phyloP scores from a whole-genome alignment of 2,329 filamentous ascomycete genomes.

The Knufia petricola region DNA sequence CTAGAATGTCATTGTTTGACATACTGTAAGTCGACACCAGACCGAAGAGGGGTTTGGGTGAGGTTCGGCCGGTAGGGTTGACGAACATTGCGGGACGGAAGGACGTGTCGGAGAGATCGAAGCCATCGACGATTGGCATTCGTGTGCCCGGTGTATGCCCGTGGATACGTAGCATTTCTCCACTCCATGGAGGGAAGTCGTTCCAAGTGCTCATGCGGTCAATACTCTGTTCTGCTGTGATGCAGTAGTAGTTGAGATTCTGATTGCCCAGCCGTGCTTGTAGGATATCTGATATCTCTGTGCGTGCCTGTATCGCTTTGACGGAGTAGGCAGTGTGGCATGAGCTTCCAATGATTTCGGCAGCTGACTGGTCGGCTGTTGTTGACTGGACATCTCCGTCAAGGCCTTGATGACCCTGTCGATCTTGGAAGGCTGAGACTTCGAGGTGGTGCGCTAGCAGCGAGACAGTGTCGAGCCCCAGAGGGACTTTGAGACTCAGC shows the following conservation, averaged over 20 bases:
- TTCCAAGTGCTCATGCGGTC: slow-evolving; percentile 3
- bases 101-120: slow-evolving; percentile 6
- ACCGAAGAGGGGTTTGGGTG: not conserved
- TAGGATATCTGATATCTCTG: slow-evolving; percentile 7
- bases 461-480: slow-evolving; percentile 6
- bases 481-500: slow-evolving; percentile 8
- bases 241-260: slow-evolving; percentile 1
- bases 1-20: not conserved
- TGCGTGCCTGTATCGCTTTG: slow-evolving; percentile 1
- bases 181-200: not conserved
- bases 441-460: slow-evolving; percentile 1
- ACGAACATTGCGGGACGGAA: slow-evolving; percentile 6
- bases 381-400: not conserved
- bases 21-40: slow-evolving; percentile 5
- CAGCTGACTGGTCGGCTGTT: not conserved
- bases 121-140: slow-evolving; percentile 9
- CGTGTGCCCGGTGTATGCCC: slow-evolving; percentile 3
- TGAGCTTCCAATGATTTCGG: not conserved
- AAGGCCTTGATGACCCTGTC: not conserved
- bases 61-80: not conserved
- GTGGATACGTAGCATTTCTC: not conserved
- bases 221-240: slow-evolving; percentile 1
- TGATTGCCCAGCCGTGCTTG: slow-evolving; percentile 5
- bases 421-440: slow-evolving; percentile 5
- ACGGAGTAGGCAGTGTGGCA: slow-evolving; percentile 5